Percentiles rank a stretch among this genome's conserved stretches.
Conservation (phyloP, 116 monocot species). For the Trichopus zeylanicus region DNA sequence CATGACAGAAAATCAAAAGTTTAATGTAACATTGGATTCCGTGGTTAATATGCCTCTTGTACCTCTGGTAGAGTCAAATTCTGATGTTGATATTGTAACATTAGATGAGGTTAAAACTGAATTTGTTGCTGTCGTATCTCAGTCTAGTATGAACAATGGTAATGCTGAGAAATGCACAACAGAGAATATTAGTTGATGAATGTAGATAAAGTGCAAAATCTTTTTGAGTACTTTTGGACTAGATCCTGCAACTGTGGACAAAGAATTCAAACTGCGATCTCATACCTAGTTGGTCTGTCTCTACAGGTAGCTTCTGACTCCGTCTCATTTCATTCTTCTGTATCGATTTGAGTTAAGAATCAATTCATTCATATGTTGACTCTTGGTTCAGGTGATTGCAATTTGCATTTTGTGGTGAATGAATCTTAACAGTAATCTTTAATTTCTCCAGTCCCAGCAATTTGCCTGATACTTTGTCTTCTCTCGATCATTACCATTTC, state of each 20-base stretch:
- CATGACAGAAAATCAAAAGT: neutral
- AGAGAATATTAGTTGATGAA: neutral
- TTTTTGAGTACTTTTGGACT: neutral
- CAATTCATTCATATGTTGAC: neutral
- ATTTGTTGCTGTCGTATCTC: neutral
- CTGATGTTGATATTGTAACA: neutral
- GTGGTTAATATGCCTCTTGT: neutral
- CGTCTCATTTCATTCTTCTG: neutral
- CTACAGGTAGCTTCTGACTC: no score
- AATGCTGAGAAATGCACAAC: neutral
- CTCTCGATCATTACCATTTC: neutral
- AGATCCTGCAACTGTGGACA: neutral
- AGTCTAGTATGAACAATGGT: neutral
- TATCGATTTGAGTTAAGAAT: neutral
- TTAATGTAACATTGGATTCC: neutral
- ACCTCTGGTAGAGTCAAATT: neutral
- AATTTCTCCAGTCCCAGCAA: neutral
- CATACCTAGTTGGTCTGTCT: neutral
- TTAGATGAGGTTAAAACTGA: neutral
- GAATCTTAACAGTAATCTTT: neutral
- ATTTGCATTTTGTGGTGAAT: neutral
- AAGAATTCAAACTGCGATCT: neutral
- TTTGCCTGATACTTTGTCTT: neutral
- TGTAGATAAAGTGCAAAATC: neutral
- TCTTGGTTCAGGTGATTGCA: neutral